These are phyloP conservation scores for Aphanomyces cochlioides DNA, from an alignment of 352 stramenopile species.

Conservation along the genomic window DNA sequence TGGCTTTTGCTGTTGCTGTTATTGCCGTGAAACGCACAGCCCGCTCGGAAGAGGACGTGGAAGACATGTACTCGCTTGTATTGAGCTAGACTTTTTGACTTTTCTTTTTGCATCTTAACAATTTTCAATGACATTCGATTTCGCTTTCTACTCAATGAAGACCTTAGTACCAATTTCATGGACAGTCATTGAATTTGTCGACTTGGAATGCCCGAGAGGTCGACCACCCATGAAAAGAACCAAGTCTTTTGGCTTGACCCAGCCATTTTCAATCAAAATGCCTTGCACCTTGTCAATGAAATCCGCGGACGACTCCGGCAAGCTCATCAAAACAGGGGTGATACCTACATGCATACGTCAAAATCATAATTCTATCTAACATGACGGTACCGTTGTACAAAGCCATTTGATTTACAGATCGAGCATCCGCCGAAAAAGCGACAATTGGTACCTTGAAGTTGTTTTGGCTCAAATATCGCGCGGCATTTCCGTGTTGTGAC, in stretches of 20 bases:
- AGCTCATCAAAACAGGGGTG: slow-evolving; percentile 8
- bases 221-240: slow-evolving; percentile 22
- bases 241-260: background rate
- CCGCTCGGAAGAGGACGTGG: no score
- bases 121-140: no score
- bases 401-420: slow-evolving; percentile 26
- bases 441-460: slow-evolving; percentile 24
- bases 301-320: background rate
- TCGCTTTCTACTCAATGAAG: no score
- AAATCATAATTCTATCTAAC: background rate
- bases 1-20: no score
- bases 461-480: slow-evolving; percentile 25
- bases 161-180: slow-evolving; percentile 18
- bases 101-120: no score
- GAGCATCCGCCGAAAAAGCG: slow-evolving; percentile 14
- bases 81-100: no score
- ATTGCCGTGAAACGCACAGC: no score
- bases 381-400: slow-evolving; percentile 3
- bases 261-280: slow-evolving; percentile 15
- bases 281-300: slow-evolving; percentile 7
- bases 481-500: slow-evolving; percentile 29
- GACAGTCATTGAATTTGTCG: slow-evolving; percentile 25
- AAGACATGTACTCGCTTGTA: no score
- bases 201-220: slow-evolving; percentile 19
- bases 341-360: background rate